Percentiles rank a stretch among this genome's conserved stretches.
These are phyloP conservation scores for Scenedesmus sp. DNA, from an alignment of 163 green algal genomes.

Conservation along the genomic window DNA sequence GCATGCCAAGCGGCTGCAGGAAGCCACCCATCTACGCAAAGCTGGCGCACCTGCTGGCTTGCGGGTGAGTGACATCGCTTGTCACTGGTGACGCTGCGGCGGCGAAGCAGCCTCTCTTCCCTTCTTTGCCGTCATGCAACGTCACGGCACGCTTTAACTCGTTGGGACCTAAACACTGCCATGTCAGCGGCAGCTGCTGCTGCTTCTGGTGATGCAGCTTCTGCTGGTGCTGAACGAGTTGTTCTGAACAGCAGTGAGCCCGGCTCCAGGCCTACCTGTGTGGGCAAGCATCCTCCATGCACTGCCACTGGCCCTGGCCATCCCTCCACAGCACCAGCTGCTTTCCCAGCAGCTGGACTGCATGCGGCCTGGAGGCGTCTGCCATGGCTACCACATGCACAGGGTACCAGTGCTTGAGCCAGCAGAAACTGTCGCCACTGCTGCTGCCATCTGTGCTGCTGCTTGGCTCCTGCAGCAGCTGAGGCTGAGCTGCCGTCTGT, in stretches of 20 bases:
- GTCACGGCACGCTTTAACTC: too few species aligned
- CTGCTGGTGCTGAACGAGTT: not conserved
- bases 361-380: constrained; percentile 36
- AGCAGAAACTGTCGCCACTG: constrained; percentile 55
- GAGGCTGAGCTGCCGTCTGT: not conserved
- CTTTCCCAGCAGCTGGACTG: constrained; percentile 32
- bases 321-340: constrained; percentile 46
- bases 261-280: constrained; percentile 1
- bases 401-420: constrained; percentile 68
- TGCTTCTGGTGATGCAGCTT: not conserved
- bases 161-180: too few species aligned
- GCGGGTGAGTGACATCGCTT: too few species aligned
- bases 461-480: not conserved
- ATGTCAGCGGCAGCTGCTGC: too few species aligned
- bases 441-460: not conserved
- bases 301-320: constrained; percentile 23
- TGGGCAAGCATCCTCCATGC: constrained; percentile 46
- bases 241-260: not conserved
- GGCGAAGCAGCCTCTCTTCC: too few species aligned
- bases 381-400: constrained; percentile 56
- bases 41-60: too few species aligned
- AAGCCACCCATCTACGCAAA: too few species aligned
- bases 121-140: too few species aligned
- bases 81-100: too few species aligned
- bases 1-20: too few species aligned